Evolutionary conservation across 306 rosid species (phyloP), one percentile per base, ranked within the genome.

Genomic region (Rubus parviflorus): DNA sequence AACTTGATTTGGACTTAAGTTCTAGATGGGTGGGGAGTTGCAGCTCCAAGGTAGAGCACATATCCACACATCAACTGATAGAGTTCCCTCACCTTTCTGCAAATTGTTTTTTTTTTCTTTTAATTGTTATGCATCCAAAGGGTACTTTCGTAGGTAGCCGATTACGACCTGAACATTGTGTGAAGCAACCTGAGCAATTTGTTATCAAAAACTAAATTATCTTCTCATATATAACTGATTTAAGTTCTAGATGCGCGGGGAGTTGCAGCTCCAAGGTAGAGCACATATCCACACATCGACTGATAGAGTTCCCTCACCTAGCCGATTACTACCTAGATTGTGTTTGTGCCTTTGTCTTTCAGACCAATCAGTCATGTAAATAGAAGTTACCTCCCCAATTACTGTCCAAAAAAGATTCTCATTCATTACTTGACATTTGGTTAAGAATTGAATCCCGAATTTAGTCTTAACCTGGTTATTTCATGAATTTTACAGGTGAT

Each of bases 401-500:
- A 10, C 52, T 23, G 20, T 23, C 11, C 52, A 8, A 8, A 23
- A 23, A 45, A 30, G 9, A 20, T 38, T 66, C 54, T 66, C 41
- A 6, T 46, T 9, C 20, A 62, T 45, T 70, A 15, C 75, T 58
- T 41, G 15, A 13, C 12, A 7, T 6, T 30, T 43, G 15, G 14
- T 10, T 2, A 19, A 5, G 2, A 53, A 72, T 38, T 72, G 22
- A 8, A 22, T 14, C 46, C 43, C 5, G 41, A n/a, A n/a, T 70
- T 6, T 9, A 56, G 38, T 70, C 35, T 30, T 52, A 45, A 22
- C 16, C 68, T 20, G 51, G 22, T 25, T 70, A 7, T 51, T 74
- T 71, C 49, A 40, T 63, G 79, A 70, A 71, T 30, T 74, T 48
- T 75, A 73, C 82, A 93, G 98, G 98, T 74, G 93, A 85, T 86